Base-by-base conservation (phyloP, 2,329 filamentous ascomycete species). In the Chaetomium olivaceum region DNA sequence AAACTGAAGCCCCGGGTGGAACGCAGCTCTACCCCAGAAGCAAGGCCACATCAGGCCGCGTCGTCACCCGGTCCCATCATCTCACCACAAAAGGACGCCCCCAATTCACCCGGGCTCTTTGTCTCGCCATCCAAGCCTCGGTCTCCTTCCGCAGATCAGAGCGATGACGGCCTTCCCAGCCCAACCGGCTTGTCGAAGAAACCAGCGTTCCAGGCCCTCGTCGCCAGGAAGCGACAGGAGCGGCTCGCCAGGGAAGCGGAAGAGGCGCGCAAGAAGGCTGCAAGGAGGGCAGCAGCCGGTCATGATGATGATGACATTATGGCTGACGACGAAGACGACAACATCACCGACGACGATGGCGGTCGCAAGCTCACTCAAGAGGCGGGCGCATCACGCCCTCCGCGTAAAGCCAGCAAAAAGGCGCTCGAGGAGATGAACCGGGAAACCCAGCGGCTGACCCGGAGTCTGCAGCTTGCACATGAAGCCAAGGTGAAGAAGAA, bases 341-440 rank as follows among this genome's bases (percentile, higher is more conserved):
- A 83, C 65, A 82, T 86, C 58, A 83, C 82, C 2, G 87, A 90
- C 65, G 87, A 87, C 39, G 87, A 87, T 29, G 85, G 81, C 50
- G 89, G 84, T n/a, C 82, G 81, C 52, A 86, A 82, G 68, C 80
- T 95, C 54, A 91, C 90, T 0, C 91, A 93, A 73, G 81, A 85
- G 48, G 82, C 83, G 36, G 80, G 85, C 29, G 54, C 56, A 2
- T 62, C 66, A 1, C 72, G 73, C 4, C 87, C 89, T 4, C 89
- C 92, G 11, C 87, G 95, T 14, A 96, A 95, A 75, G 93, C 95
- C 0, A 94, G 93, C 80, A 98, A 94, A 80, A 97, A 93, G 78
- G 95, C 95, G 0, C 76, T 97, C 51, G 92, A 97, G 75, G 94
- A 98, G 71, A 97, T 99, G 90, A 90, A 91, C 72, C 87, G 92